phyloP scores from a whole-genome alignment of 2,329 filamentous ascomycete species.

The Westerdykella sp. region DNA sequence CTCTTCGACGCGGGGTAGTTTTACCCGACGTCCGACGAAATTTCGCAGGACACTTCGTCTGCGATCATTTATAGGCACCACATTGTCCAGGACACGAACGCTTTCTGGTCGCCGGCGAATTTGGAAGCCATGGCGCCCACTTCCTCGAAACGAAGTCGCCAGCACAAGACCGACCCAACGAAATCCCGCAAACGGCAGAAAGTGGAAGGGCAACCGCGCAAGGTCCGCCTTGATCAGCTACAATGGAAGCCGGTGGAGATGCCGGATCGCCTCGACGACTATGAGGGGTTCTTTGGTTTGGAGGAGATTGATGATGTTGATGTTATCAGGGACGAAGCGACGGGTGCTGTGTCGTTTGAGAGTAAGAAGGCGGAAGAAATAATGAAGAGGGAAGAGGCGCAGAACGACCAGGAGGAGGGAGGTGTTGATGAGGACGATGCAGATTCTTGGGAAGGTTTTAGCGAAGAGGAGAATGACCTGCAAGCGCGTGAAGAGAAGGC shows the following conservation, averaged over 20 bases:
- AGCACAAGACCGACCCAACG: slow-evolving; percentile 35
- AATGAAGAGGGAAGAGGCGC: slow-evolving; percentile 12
- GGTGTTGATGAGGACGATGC: slow-evolving; percentile 13
- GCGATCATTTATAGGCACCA: slow-evolving; percentile 3
- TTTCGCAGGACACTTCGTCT: slow-evolving; percentile 14
- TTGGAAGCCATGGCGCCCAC: slow-evolving; percentile 1
- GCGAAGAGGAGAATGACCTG: slow-evolving; percentile 12
- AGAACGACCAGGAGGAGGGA: slow-evolving; percentile 6
- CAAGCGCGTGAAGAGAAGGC: neutral
- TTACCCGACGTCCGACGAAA: slow-evolving; percentile 17
- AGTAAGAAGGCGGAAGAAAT: slow-evolving; percentile 26
- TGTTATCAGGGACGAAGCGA: slow-evolving; percentile 54
- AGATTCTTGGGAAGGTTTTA: slow-evolving; percentile 25
- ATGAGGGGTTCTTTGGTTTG: slow-evolving; percentile 87
- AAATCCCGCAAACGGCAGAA: slow-evolving; percentile 42
- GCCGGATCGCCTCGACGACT: slow-evolving; percentile 75
- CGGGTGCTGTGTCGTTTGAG: slow-evolving; percentile 46
- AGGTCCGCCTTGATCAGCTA: slow-evolving; percentile 47
- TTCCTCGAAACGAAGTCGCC: slow-evolving; percentile 36
- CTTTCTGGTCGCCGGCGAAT: neutral
- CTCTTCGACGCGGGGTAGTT: slow-evolving; percentile 9
- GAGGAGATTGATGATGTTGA: slow-evolving; percentile 91
- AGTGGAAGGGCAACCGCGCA: slow-evolving; percentile 22
- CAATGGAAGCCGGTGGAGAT: slow-evolving; percentile 59
- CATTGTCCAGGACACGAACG: slow-evolving; percentile 11